These are phyloP conservation scores for Moricandia arvensis DNA, from an alignment of 345 rosid genomes.

Conservation along the genomic window DNA sequence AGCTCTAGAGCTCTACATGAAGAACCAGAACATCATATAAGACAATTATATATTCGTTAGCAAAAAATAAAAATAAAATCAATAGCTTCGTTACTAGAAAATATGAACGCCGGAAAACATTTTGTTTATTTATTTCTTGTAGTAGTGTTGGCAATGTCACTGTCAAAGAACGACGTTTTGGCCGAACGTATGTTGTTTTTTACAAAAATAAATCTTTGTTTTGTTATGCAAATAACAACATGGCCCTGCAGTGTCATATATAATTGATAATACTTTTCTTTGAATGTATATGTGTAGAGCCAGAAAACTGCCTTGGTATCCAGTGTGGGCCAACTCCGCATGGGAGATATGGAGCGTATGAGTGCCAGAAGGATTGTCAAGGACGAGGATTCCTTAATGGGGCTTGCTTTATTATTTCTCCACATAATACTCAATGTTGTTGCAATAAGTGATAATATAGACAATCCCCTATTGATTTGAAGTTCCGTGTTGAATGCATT, in stretches of 20 bases:
- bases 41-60: too few relatives aligned
- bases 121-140: neutral
- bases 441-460: neutral
- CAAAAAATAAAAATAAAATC: too few relatives aligned
- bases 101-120: neutral
- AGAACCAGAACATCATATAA: neutral
- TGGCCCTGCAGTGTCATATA: neutral
- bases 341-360: neutral
- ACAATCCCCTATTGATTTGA: neutral
- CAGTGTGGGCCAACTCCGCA: neutral
- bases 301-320: neutral
- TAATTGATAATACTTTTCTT: neutral
- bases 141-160: neutral
- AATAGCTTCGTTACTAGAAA: neutral
- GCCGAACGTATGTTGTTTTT: neutral
- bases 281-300: neutral
- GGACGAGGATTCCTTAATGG: neutral
- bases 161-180: neutral
- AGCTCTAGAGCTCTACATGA: neutral
- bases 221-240: neutral
- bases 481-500: neutral
- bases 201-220: neutral
- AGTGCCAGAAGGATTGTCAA: neutral
- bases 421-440: neutral
- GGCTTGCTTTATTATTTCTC: neutral